These are phyloP conservation scores for Citrus cavaleriei DNA, from an alignment of 345 rosid species.

Conservation along the genomic window DNA sequence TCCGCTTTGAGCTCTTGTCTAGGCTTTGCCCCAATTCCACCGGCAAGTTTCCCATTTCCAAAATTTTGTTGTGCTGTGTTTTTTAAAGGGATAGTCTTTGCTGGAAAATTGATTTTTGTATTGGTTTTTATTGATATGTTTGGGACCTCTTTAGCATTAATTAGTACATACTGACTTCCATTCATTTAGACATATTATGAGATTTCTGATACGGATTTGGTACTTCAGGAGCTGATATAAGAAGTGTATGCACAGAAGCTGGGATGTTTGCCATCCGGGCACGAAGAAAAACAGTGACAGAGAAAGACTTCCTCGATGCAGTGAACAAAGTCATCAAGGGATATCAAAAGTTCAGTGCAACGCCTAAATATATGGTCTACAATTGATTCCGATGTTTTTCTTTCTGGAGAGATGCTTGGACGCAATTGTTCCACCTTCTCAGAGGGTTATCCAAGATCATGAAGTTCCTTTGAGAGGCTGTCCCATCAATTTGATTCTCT, in stretches of 20 bases:
- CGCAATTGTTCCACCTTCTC: background rate
- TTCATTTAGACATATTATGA: background rate
- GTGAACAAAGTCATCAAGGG: slow-evolving; percentile 97
- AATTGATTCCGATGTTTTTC: slow-evolving; percentile 29
- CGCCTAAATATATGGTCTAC: slow-evolving; percentile 95
- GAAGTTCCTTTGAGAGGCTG: background rate
- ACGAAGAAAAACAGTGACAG: slow-evolving; percentile 87
- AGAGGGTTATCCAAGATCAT: background rate
- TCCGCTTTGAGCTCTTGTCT: slow-evolving; percentile 90
- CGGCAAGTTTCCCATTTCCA: slow-evolving; percentile 31
- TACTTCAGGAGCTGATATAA: slow-evolving; percentile 79
- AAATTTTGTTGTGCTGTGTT: background rate
- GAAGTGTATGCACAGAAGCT: slow-evolving; percentile 97
- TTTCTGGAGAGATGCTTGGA: background rate
- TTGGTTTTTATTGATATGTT: background rate
- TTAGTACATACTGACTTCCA: background rate
- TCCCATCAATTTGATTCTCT: background rate
- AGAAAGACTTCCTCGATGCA: slow-evolving; percentile 95
- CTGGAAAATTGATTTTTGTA: background rate
- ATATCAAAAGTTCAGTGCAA: slow-evolving; percentile 92
- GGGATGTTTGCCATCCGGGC: slow-evolving; percentile 95
- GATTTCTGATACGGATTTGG: slow-evolving; percentile 3
- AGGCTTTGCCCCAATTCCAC: slow-evolving; percentile 96
- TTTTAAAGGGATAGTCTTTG: background rate
- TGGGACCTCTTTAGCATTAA: background rate